Conservation (phyloP, 2,329 filamentous ascomycete species). For the Metarhizium album region DNA sequence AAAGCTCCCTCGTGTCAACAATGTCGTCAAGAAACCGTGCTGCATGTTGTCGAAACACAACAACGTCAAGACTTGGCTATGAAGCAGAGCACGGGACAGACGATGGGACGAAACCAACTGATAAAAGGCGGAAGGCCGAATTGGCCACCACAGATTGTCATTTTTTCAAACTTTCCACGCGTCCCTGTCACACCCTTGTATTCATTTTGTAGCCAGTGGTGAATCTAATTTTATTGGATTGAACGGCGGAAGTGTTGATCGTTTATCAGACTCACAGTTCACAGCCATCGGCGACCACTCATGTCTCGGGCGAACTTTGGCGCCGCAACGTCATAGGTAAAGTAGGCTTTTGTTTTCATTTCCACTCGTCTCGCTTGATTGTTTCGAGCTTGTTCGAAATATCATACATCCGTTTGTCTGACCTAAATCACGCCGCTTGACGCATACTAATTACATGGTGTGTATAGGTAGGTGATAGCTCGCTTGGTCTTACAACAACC, state of each 20-base stretch:
- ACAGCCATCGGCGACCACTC: background rate
- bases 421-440: background rate
- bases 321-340: background rate
- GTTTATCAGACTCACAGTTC: background rate
- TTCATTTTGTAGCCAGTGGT: too few relatives aligned
- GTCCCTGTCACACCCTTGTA: too few relatives aligned
- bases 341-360: background rate
- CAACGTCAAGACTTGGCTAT: background rate
- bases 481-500: slow-evolving; percentile 49
- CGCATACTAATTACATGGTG: background rate
- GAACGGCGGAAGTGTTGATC: background rate
- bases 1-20: background rate
- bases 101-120: background rate
- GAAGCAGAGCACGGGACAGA: background rate
- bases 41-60: background rate
- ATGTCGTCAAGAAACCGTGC: background rate
- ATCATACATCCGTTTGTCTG: background rate
- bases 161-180: too few relatives aligned
- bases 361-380: background rate
- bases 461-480: background rate
- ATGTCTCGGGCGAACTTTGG: background rate
- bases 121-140: too few relatives aligned
- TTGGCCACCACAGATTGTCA: too few relatives aligned
- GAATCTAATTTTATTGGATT: background rate
- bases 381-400: background rate